phyloP scores from a whole-genome alignment of 495 filamentous ascomycete species.

The Staphylotrichum tortipilum region DNA sequence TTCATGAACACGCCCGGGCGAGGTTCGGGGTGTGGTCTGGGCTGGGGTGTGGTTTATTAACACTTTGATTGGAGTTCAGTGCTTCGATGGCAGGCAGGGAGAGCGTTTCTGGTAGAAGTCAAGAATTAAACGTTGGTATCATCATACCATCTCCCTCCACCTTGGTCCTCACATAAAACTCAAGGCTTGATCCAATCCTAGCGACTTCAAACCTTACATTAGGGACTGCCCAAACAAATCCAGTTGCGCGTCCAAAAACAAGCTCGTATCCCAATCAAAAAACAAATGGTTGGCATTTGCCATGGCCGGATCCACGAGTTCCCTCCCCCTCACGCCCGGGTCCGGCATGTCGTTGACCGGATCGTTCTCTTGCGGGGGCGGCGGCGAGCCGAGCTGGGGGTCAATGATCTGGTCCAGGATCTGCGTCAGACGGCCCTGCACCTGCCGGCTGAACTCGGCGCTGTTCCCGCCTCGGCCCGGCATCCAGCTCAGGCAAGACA shows the following conservation, averaged over 20 bases:
- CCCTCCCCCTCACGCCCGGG: background rate
- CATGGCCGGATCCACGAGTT: background rate
- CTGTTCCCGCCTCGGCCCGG: background rate
- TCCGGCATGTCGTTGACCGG: too few species aligned
- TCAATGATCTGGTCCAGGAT: constrained; percentile 9
- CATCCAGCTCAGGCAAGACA: constrained; percentile 11
- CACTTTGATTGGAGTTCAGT: too few species aligned
- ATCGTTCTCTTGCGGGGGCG: too few species aligned
- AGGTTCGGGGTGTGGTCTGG: too few species aligned
- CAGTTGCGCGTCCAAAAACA: constrained; percentile 6
- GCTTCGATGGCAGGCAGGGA: too few species aligned
- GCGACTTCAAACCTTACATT: background rate
- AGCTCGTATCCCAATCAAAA: constrained; percentile 7
- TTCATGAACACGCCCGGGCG: too few species aligned
- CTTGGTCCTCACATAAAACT: too few species aligned
- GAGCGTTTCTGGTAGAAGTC: too few species aligned
- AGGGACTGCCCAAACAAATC: constrained; percentile 6
- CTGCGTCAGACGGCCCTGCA: constrained; percentile 3
- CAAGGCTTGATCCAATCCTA: too few species aligned
- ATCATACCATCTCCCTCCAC: too few species aligned
- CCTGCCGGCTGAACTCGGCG: constrained; percentile 2
- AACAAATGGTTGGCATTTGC: constrained; percentile 3
- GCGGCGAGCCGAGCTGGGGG: background rate
- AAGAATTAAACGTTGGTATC: too few species aligned
- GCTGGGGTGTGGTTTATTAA: too few species aligned